Evolutionary conservation across 2,329 filamentous ascomycete genomes (phyloP).

Genomic region (Diaporthe velutina): DNA sequence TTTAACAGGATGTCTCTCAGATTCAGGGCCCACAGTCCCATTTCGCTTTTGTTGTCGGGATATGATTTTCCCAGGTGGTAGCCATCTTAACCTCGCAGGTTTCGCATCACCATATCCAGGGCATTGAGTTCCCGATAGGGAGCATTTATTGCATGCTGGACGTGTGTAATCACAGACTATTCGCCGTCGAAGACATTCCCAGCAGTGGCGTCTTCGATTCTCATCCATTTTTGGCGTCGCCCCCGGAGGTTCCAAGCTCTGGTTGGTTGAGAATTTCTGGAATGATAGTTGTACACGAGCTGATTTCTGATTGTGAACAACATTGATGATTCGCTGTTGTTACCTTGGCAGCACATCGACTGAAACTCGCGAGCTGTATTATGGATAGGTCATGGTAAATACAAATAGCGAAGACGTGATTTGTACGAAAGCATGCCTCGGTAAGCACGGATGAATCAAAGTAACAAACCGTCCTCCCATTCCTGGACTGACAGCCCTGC

Average conservation of each 20-base stretch:
- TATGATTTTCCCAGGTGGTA: background rate
- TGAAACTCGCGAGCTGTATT: background rate
- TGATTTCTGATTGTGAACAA: background rate
- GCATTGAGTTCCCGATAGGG: background rate
- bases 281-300: background rate
- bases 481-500: background rate
- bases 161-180: background rate
- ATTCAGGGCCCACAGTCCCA: background rate
- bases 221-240: background rate
- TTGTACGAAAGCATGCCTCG: background rate
- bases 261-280: background rate
- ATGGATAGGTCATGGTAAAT: background rate
- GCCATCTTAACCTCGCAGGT: conserved; percentile 7
- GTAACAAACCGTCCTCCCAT: background rate
- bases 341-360: background rate
- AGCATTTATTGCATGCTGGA: background rate
- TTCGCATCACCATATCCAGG: conserved; percentile 3
- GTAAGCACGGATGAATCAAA: background rate
- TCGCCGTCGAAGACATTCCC: conserved; percentile 6
- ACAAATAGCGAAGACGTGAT: background rate
- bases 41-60: background rate
- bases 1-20: no score
- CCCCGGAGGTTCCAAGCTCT: background rate
- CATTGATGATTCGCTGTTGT: background rate
- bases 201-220: background rate